phyloP scores from a whole-genome alignment of 805 yeast species.

The Candida cerambycidarum region DNA sequence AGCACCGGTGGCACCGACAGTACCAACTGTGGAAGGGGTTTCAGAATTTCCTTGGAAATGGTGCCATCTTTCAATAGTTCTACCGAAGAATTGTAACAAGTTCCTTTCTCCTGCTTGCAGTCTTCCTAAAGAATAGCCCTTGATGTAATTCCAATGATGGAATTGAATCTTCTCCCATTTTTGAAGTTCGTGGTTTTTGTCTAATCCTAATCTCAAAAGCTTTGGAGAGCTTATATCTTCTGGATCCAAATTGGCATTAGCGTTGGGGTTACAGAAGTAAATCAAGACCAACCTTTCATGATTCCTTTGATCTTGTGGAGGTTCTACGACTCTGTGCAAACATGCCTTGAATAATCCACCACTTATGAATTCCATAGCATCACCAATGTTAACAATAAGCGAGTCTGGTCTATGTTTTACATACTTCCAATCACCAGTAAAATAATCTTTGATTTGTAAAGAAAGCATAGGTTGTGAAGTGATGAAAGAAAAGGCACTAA shows the following conservation, averaged over 20 bases:
- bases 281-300: constrained; percentile 40
- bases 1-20: too few relatives aligned
- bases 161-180: constrained; percentile 39
- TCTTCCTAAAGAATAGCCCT: constrained; percentile 21
- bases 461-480: constrained; percentile 42
- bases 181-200: constrained; percentile 23
- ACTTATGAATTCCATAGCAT: constrained; percentile 40
- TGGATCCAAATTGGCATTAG: constrained; percentile 40
- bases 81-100: constrained; percentile 17
- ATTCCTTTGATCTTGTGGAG: constrained; percentile 41
- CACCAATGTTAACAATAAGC: constrained; percentile 43
- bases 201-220: constrained; percentile 31
- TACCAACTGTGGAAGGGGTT: too few relatives aligned
- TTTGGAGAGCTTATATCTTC: constrained; percentile 39
- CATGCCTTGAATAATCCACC: constrained; percentile 50
- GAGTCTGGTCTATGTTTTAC: constrained; percentile 41
- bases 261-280: constrained; percentile 42
- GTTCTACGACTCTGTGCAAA: constrained; percentile 48
- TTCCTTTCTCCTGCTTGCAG: constrained; percentile 21
- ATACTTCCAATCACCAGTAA: constrained; percentile 37
- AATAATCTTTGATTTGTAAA: constrained; percentile 39
- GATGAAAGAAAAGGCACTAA: constrained; percentile 39
- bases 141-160: constrained; percentile 36
- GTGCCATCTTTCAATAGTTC: constrained; percentile 25
- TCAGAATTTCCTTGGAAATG: too few relatives aligned